phyloP scores from a whole-genome alignment of 1,284 basidiomycete species.

The Ustilago bromivora region DNA sequence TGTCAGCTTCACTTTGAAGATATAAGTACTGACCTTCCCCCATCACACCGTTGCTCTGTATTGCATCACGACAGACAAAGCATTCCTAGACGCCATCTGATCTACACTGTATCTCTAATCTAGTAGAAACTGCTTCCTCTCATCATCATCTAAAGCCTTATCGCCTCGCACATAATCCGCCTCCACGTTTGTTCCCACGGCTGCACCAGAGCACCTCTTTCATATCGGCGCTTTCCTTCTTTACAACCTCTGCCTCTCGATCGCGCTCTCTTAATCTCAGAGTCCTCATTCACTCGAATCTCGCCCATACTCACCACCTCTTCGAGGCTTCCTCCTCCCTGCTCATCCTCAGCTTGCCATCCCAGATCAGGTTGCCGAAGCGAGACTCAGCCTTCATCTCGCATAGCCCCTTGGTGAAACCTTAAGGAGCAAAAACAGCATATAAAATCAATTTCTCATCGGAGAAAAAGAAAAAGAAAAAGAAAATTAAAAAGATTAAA shows the following conservation, averaged over 20 bases:
- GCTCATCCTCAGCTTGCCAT: neutral
- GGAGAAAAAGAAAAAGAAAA: conserved; percentile 3
- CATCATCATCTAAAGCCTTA: neutral
- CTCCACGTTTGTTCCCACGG: neutral
- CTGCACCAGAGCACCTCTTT: neutral
- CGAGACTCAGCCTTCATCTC: conserved; percentile 9
- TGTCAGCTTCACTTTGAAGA: neutral
- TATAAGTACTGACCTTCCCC: neutral
- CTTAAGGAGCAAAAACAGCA: conserved; percentile 2
- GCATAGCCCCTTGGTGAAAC: conserved; percentile 4
- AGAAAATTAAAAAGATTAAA: neutral
- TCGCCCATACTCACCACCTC: too few species aligned
- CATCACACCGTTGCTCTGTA: neutral
- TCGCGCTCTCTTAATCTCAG: too few species aligned
- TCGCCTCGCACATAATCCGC: neutral
- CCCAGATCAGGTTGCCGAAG: neutral
- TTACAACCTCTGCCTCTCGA: neutral
- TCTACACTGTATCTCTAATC: neutral
- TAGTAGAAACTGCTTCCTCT: neutral
- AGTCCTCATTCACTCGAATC: too few species aligned
- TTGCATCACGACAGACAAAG: neutral
- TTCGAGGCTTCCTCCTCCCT: too few species aligned
- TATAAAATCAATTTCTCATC: neutral
- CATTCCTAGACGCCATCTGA: neutral
- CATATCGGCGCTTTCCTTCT: neutral